Percentiles rank a stretch among this genome's conserved stretches.
phyloP scores from a whole-genome alignment of 192 early-diverging fungal species.

The Backusella morwellensis region DNA sequence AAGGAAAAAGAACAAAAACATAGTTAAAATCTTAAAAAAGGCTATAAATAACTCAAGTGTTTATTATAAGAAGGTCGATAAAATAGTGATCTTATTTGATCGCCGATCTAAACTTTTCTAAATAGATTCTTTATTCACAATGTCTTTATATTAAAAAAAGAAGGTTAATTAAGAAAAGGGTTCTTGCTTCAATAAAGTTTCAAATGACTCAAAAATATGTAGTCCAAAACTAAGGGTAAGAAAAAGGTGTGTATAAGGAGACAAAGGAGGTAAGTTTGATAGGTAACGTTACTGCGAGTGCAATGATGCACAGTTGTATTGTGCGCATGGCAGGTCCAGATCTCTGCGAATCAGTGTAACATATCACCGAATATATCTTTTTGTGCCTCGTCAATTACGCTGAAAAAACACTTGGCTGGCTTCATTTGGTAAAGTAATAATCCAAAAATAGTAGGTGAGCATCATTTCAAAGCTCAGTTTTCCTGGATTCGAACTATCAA shows the following conservation, averaged over 20 bases:
- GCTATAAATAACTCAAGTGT: neutral
- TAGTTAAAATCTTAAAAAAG: neutral
- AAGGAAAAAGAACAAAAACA: neutral
- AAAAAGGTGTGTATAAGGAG: neutral
- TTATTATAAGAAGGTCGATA: neutral
- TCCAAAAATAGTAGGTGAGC: slow-evolving; percentile 1
- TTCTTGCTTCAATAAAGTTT: neutral
- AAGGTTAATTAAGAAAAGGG: neutral
- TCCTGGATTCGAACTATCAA: neutral
- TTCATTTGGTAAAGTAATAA: neutral
- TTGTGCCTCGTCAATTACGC: neutral
- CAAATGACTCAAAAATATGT: neutral
- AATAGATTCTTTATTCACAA: neutral
- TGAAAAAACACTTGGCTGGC: neutral
- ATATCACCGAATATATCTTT: neutral
- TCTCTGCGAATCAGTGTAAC: slow-evolving; percentile 3
- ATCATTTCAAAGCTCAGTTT: slow-evolving; percentile 5
- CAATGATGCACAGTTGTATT: neutral
- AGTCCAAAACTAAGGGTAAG: neutral
- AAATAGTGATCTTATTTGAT: neutral
- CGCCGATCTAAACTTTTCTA: neutral
- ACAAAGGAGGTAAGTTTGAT: slow-evolving; percentile 1
- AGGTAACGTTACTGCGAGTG: neutral
- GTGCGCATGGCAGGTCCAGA: slow-evolving; percentile 4
- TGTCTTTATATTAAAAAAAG: neutral